A percentile compares a stretch with the other conserved stretches of the same genome.
Evolutionary conservation across 2,329 filamentous ascomycete genomes (phyloP).

Genomic region (Sclerotinia spermophila): DNA sequence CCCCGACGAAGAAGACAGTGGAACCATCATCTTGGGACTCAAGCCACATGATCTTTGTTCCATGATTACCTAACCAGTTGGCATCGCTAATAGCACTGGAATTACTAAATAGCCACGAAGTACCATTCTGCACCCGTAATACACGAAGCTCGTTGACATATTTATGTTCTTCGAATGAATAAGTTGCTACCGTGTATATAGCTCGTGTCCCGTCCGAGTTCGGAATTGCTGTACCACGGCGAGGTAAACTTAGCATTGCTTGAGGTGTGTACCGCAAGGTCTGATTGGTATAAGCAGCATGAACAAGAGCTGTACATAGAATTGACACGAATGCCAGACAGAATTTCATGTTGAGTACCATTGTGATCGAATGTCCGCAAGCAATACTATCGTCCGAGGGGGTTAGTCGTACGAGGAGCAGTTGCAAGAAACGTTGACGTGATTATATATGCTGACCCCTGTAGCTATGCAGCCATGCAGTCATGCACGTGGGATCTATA

Average conservation of each 20-base stretch:
- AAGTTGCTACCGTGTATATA: constrained; percentile 66
- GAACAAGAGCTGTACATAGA: constrained; percentile 7
- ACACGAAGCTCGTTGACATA: constrained; percentile 53
- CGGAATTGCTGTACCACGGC: constrained; percentile 64
- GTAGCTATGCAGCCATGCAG: no score
- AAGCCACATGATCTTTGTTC: constrained; percentile 28
- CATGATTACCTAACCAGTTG: constrained; percentile 29
- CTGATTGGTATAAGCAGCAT: constrained; percentile 18
- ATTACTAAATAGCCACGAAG: constrained; percentile 26
- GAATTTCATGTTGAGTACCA: no score
- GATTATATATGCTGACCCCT: no score
- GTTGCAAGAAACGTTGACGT: no score
- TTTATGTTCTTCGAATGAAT: constrained; percentile 70
- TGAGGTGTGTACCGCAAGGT: constrained; percentile 59
- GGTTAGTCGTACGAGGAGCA: no score
- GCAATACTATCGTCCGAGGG: no score
- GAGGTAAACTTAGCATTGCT: constrained; percentile 70
- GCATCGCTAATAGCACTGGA: constrained; percentile 29
- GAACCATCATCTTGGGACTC: constrained; percentile 28
- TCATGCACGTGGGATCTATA: no score
- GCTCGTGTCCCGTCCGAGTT: constrained; percentile 63
- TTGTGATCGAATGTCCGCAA: no score
- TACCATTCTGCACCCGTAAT: constrained; percentile 53
- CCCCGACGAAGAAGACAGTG: constrained; percentile 28
- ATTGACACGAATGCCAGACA: neutral